A percentile compares a stretch with the other conserved stretches of the same genome.
Evolutionary conservation across 23 red algal species (phyloP).

Genomic region (Chondrus crispus): DNA sequence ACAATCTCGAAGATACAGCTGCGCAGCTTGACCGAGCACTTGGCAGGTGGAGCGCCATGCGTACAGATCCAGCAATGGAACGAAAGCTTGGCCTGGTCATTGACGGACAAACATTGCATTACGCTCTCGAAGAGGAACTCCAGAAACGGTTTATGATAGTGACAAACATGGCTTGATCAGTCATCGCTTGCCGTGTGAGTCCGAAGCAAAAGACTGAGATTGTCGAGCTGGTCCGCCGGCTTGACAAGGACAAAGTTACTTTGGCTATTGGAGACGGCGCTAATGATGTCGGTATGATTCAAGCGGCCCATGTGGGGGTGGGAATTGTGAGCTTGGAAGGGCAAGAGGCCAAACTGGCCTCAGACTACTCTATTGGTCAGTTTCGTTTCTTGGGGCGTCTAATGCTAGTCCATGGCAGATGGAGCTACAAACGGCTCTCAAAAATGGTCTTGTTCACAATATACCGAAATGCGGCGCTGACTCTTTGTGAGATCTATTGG

Average conservation of each 20-base stretch:
- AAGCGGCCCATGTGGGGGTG: slow-evolving; percentile 96
- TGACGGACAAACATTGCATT: slow-evolving; percentile 80
- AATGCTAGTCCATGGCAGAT: slow-evolving; percentile 93
- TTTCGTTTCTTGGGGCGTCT: slow-evolving; percentile 91
- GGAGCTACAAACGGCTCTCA: slow-evolving; percentile 84
- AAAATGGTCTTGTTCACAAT: slow-evolving; percentile 86
- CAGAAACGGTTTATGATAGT: slow-evolving; percentile 69
- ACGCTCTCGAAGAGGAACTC: slow-evolving; percentile 51
- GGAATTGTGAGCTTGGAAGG: slow-evolving; percentile 93
- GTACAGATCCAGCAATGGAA: slow-evolving; percentile 51
- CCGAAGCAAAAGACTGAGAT: slow-evolving; percentile 97
- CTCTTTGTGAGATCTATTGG: slow-evolving; percentile 77
- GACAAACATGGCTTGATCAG: slow-evolving; percentile 51
- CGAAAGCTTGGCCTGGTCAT: slow-evolving; percentile 72
- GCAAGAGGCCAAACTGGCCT: slow-evolving; percentile 84
- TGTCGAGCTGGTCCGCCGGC: slow-evolving; percentile 72
- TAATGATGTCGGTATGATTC: slow-evolving; percentile 99
- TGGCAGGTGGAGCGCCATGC: slow-evolving; percentile 68
- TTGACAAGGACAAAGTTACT: slow-evolving; percentile 66
- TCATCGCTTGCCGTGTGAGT: slow-evolving; percentile 90
- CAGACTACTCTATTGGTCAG: slow-evolving; percentile 89
- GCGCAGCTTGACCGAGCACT: slow-evolving; percentile 77
- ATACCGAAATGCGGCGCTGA: slow-evolving; percentile 85
- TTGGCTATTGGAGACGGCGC: slow-evolving; percentile 97
- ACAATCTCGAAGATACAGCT: slow-evolving; percentile 68